Conservation (phyloP, 768 basidiomycete species). For the Kwoniella sp. region DNA sequence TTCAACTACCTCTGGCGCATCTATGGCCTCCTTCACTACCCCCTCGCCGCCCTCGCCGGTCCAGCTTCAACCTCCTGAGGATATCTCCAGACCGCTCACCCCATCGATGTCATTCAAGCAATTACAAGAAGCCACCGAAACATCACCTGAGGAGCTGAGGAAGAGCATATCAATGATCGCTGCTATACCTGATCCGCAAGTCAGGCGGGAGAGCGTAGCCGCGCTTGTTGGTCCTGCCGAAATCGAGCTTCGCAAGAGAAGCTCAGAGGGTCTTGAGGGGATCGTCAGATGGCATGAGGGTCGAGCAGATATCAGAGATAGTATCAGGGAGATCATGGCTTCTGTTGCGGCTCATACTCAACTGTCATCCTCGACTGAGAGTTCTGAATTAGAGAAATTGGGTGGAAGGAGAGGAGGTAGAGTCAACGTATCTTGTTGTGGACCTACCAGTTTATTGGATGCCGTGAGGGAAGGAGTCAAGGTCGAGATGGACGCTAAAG, state of each 20-base stretch:
- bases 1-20: constrained; percentile 10
- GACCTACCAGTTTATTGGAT: constrained; percentile 17
- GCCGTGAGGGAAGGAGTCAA: constrained; percentile 15
- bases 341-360: constrained; percentile 6
- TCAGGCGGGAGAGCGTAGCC: not conserved
- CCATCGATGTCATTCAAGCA: constrained; percentile 16
- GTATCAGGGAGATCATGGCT: constrained; percentile 22
- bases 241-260: constrained; percentile 13
- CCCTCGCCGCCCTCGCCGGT: constrained; percentile 8
- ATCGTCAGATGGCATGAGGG: constrained; percentile 37
- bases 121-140: constrained; percentile 6
- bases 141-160: constrained; percentile 7
- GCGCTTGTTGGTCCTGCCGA: constrained; percentile 10
- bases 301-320: constrained; percentile 26
- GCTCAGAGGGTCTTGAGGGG: constrained; percentile 27
- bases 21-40: constrained; percentile 18
- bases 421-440: constrained; percentile 22
- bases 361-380: not conserved
- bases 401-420: constrained; percentile 13
- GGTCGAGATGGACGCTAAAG: constrained; percentile 13
- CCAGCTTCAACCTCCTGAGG: constrained; percentile 7
- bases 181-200: constrained; percentile 15
- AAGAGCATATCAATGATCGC: constrained; percentile 6
- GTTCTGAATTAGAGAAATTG: not conserved
- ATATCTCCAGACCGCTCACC: constrained; percentile 17